Conservation (phyloP, 306 rosid genomes). For the Abrus pulchellus region DNA sequence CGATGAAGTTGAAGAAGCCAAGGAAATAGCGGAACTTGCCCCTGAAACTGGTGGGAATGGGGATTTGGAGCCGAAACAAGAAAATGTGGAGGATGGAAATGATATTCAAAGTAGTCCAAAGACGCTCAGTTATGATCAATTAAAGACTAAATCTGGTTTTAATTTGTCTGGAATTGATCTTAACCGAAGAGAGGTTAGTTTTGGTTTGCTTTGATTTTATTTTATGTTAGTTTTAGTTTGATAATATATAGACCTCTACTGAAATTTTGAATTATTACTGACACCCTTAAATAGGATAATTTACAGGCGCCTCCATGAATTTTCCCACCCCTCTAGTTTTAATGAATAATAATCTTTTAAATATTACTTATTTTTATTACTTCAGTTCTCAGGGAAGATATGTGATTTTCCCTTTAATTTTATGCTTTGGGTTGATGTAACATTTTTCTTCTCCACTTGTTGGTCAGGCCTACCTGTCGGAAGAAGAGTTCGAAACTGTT, state of each 20-base stretch:
- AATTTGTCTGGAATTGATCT: slow-evolving; percentile 75
- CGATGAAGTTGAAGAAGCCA: slow-evolving; percentile 69
- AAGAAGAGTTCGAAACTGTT: slow-evolving; percentile 73
- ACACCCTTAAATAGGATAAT: slow-evolving; percentile 11
- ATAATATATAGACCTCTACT: not conserved
- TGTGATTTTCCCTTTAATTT: slow-evolving; percentile 13
- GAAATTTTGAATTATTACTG: slow-evolving; percentile 11
- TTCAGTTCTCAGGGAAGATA: slow-evolving; percentile 20
- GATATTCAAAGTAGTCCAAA: slow-evolving; percentile 41
- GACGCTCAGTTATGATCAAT: slow-evolving; percentile 75
- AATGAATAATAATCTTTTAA: not conserved
- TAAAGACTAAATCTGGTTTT: slow-evolving; percentile 71
- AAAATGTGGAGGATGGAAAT: slow-evolving; percentile 51
- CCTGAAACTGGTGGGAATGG: slow-evolving; percentile 54
- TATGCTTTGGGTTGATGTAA: slow-evolving; percentile 20
- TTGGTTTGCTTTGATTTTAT: not conserved
- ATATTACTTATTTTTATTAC: not conserved
- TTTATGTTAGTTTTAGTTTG: not conserved
- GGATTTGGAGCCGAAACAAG: slow-evolving; percentile 68
- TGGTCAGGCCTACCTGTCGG: slow-evolving; percentile 87
- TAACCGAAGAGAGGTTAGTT: slow-evolving; percentile 85
- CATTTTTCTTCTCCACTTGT: slow-evolving; percentile 1
- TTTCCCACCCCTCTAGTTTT: slow-evolving; percentile 15
- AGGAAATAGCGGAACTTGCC: slow-evolving; percentile 64
- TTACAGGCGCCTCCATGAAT: slow-evolving; percentile 1